Percentiles rank a stretch among this genome's conserved stretches.
These are phyloP conservation scores for Rickenella mellea DNA, from an alignment of 768 basidiomycete genomes.

Conservation along the genomic window DNA sequence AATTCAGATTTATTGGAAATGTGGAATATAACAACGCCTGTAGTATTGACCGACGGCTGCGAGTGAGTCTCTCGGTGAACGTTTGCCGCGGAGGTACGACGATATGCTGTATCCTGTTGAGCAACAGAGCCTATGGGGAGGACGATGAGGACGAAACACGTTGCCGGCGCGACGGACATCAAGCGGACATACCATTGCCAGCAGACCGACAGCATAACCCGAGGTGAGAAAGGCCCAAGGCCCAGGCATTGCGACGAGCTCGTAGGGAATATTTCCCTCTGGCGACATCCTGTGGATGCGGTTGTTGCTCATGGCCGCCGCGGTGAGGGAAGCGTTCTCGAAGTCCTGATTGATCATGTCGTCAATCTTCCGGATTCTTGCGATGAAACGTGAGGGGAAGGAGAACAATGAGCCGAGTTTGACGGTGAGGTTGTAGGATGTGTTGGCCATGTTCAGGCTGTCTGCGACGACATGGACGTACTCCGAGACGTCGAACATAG, in stretches of 20 bases:
- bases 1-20: constrained; percentile 58
- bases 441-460: too few species aligned
- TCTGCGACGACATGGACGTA: too few species aligned
- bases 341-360: constrained; percentile 16
- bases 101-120: constrained; percentile 73
- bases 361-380: constrained; percentile 28
- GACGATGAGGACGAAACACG: background rate
- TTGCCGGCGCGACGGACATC: background rate
- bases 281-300: background rate
- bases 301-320: background rate
- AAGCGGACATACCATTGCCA: constrained; percentile 45
- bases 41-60: constrained; percentile 14
- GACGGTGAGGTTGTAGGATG: constrained; percentile 12
- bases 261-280: constrained; percentile 7
- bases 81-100: constrained; percentile 53
- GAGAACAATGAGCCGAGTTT: constrained; percentile 23
- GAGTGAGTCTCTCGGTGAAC: constrained; percentile 13
- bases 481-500: too few species aligned
- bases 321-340: constrained; percentile 2
- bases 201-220: constrained; percentile 57
- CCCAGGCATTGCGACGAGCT: constrained; percentile 31
- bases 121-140: constrained; percentile 44
- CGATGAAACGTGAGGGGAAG: constrained; percentile 31
- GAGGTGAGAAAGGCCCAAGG: constrained; percentile 70
- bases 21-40: constrained; percentile 25